Evolutionary conservation across 164 flowering plant species (phyloP), one percentile per base, ranked within the genome.

Genomic region (Buxus sempervirens): DNA sequence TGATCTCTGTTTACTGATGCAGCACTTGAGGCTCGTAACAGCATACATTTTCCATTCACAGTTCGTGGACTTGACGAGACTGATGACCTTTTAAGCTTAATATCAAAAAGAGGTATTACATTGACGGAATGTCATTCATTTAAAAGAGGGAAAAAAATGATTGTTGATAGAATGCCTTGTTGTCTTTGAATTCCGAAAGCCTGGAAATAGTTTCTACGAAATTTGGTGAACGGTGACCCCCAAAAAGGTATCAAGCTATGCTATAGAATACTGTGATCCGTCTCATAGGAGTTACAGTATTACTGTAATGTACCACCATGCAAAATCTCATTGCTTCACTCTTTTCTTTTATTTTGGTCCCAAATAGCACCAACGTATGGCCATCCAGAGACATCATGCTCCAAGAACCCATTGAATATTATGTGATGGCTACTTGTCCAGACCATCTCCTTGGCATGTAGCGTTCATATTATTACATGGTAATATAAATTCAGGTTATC

Each of bases 1-100:
- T 53, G 59, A 26, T 59, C 1, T 65, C 49, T 6, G 21, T 73
- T 42, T 69, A 62, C 14, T 70, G 16, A 23, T 81, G 85, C 84
- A 89, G 96, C 98, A 63, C 77, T 72, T 20, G 91, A 88, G 71
- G 98, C 95, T 42, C 56, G 57, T 20, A 84, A 67, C 65, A 70
- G 69, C 58, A 68, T 80, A 57, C 65, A 27, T 19, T 84, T 70
- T 48, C 76, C 95, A 26, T 90, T 86, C 69, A 70, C 60, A 9
- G 82, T 86, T 20, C 85, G 81, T 57, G 8, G 75, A 45, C 88
- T 92, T 25, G 86, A 80, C 28, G 89, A 86, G 70, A 70, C 76
- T 69, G 95, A 90, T 78, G 51, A 38, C 54, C 81, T 92, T 60
- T 19, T 87, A 75, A 72, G 80, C 78, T 85, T 85, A 60, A 75